Conservation (phyloP, 345 rosid species). For the sweet orange (Citrus sinensis) region DVS_A1.0 CM039161.1:6737501-6738000, state of each 20-base stretch:
- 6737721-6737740: slow-evolving; percentile 48
- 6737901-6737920: too few species aligned
- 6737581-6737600: too few species aligned
- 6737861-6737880: too few species aligned
- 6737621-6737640: too few species aligned
- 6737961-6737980: too few species aligned
- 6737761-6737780: slow-evolving; percentile 46
- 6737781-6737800: slow-evolving; percentile 52
- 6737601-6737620: too few species aligned
- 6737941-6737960: too few species aligned
- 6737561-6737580: neutral
- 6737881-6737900: too few species aligned
- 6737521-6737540: slow-evolving; percentile 46
- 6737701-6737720: slow-evolving; percentile 60
- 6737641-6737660: too few species aligned
- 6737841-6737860: too few species aligned
- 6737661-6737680: slow-evolving; percentile 37
- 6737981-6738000: too few species aligned
- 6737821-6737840: slow-evolving; percentile 7
- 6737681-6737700: slow-evolving; percentile 37
- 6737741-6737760: slow-evolving; percentile 43
- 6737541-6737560: slow-evolving; percentile 20
- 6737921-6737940: too few species aligned
- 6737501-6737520: slow-evolving; percentile 38
- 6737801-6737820: slow-evolving; percentile 24